These are phyloP conservation scores for Fusarium albosuccineum DNA, from an alignment of 2,329 filamentous ascomycete species.

Conservation along the genomic window DNA sequence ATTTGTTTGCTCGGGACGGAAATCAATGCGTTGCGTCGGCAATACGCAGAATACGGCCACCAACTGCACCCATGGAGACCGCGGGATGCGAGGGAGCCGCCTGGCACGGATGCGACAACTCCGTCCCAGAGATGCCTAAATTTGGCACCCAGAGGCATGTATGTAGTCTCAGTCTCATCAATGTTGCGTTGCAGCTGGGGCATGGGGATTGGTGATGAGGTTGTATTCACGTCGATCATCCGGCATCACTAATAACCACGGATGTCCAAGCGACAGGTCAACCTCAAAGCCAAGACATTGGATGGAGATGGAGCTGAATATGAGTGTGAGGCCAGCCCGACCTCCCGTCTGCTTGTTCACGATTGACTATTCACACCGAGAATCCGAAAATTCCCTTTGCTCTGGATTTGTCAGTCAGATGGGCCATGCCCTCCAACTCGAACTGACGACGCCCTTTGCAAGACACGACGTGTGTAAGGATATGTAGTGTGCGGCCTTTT, in stretches of 20 bases:
- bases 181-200: neutral
- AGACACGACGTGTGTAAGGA: slow-evolving; percentile 26
- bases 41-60: slow-evolving; percentile 3
- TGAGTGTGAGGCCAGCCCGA: neutral
- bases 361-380: slow-evolving; percentile 24
- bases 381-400: slow-evolving; percentile 26
- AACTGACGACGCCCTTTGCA: slow-evolving; percentile 33
- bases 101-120: slow-evolving; percentile 12
- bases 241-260: slow-evolving; percentile 7
- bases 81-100: neutral
- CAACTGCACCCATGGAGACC: neutral
- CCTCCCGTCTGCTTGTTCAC: neutral
- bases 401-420: slow-evolving; percentile 23
- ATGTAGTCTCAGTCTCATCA: neutral
- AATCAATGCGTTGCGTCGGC: neutral
- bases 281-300: neutral
- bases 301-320: no score
- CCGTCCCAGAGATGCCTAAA: slow-evolving; percentile 33
- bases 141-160: slow-evolving; percentile 10
- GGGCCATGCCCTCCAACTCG: slow-evolving; percentile 4
- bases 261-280: slow-evolving; percentile 1
- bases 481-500: slow-evolving; percentile 25
- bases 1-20: neutral
- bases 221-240: slow-evolving; percentile 33
- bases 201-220: slow-evolving; percentile 4